Base-by-base conservation (phyloP, 2,329 filamentous ascomycete species). In the Zymoseptoria pseudotritici region DNA sequence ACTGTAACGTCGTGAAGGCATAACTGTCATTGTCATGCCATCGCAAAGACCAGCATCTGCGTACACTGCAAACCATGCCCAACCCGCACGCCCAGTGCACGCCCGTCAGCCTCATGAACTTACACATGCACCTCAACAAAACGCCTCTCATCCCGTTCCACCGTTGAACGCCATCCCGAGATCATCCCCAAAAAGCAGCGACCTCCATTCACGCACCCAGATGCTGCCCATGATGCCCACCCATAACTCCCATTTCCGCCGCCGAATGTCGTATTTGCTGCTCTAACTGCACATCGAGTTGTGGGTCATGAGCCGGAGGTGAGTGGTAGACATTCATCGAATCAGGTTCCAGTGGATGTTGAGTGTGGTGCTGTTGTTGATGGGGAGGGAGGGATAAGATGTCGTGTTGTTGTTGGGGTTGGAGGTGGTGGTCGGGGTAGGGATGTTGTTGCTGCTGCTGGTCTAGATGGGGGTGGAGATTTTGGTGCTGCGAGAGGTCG, bases 281-380 rank as follows among this genome's bases (percentile, higher is more conserved):
- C 26, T 60, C 55, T n/a, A 62, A 53, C 49, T 60, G 58, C 10
- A 58, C 29, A 42, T 62, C 61, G 17, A 62, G 57, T 24, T 62
- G 58, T 0, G 58, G 52, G 10, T 56, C 19, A 22, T 56, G 42
- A 17, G 26, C 26, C 26, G 42, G 20, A 51, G 22, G 22, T 52
- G 20, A 24, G 11, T 21, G 10, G 53, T 19, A 21, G 31, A 19
- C n/a, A 21, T 55, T 7, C 36, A 36, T 36, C 22, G 53, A 10
- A 36, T n/a, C 17, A n/a, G n/a, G n/a, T 49, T 31, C 29, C 10
- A 21, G 26, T 54, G 52, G 17, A 24, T 46, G 36, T 17, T 46
- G 36, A 4, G 13, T 6, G 36, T 46, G 36, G 13, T 46, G 36
- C 17, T 46, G 36, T 46, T 46, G 36, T 46, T 46, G 36, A 17